phyloP scores from a whole-genome alignment of 2,329 filamentous ascomycete genomes.

The Sclerotinia trifoliorum region DNA sequence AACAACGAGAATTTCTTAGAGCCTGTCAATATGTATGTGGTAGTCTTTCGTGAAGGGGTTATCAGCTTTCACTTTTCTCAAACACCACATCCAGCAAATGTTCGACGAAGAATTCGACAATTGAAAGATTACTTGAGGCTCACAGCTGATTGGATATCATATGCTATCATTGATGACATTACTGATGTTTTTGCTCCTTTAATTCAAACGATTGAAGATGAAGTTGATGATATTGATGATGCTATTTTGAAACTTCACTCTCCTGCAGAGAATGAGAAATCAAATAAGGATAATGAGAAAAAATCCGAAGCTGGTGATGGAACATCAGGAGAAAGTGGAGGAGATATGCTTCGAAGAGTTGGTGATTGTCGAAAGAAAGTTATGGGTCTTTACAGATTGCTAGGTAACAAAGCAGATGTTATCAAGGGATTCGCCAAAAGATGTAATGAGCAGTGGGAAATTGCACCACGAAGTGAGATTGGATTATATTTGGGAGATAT shows the following conservation, averaged over 20 bases:
- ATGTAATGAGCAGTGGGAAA: conserved; percentile 97
- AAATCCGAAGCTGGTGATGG: conserved; percentile 46
- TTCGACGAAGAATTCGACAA: conserved; percentile 88
- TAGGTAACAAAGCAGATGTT: conserved; percentile 97
- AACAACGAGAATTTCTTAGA: conserved; percentile 88
- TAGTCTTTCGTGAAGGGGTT: conserved; percentile 94
- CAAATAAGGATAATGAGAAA: conserved; percentile 47
- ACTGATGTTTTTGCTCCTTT: conserved; percentile 93
- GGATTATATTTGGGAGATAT: conserved; percentile 98
- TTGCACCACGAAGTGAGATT: conserved; percentile 91
- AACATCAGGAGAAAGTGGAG: conserved; percentile 48
- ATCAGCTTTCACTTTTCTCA: conserved; percentile 97
- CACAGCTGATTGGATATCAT: conserved; percentile 96
- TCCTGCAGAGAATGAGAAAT: conserved; percentile 45
- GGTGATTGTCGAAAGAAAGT: conserved; percentile 96
- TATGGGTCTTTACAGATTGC: conserved; percentile 87
- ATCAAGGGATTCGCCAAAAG: conserved; percentile 99
- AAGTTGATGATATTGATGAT: conserved; percentile 96
- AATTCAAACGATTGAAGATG: conserved; percentile 89
- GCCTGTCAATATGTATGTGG: conserved; percentile 95
- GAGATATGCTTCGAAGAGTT: conserved; percentile 88
- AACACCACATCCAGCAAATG: conserved; percentile 93
- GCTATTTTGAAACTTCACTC: conserved; percentile 81
- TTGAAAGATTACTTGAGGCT: conserved; percentile 90
- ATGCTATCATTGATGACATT: conserved; percentile 96